Base-by-base conservation (phyloP, 495 filamentous ascomycete genomes). In the Lasiosphaeria hispida region DNA sequence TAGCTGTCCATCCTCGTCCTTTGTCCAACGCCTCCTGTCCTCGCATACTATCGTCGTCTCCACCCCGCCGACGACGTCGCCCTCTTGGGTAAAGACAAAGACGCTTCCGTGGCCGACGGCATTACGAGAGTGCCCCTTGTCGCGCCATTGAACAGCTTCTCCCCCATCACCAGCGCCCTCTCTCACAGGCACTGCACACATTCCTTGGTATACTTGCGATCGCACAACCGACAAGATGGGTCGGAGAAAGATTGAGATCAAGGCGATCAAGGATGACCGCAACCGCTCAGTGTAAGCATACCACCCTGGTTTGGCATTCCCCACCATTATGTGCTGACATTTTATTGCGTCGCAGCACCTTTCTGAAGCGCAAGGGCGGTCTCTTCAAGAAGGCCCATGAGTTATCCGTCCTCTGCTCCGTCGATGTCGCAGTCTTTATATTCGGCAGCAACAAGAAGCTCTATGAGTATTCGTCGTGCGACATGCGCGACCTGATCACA, bases 301-400 rank as follows among this genome's bases (percentile, higher is more conserved):
- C 59, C 52, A 15, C 10, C 38, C 45, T 30, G 50, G 48, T 62
- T 39, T 44, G 40, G 52, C 40, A 44, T 36, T 44, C 42, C 58
- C 41, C 33, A 39, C 40, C 56, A 48, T 51, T 14, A n/a, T 71
- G 70, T 66, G 68, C 74, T 66, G 65, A 74, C 64, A 67, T 67
- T 65, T 74, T 43, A 81, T 88, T 89, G 67, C 78, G 34, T 7
- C 53, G 53, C 69, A 97, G 95, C 57, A 98, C 94, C 35, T 98
- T 98, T 72, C 79, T 98, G 53, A 98, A 98, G 79, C 89, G 94
- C 75, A 98, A 98, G 76, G 94, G 93, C 63, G 94, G 94, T 65
- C 81, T 98, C 19, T 97, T 98, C 83, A 98, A 98, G 84, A 98
- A 98, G 82, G 94, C 94, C 54, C 91, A 98, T 76, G 94, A 98